Evolutionary conservation across 2,329 filamentous ascomycete species (phyloP), one percentile per base, ranked within the genome.

Genomic region (Chrysosporium queenslandicum): DNA sequence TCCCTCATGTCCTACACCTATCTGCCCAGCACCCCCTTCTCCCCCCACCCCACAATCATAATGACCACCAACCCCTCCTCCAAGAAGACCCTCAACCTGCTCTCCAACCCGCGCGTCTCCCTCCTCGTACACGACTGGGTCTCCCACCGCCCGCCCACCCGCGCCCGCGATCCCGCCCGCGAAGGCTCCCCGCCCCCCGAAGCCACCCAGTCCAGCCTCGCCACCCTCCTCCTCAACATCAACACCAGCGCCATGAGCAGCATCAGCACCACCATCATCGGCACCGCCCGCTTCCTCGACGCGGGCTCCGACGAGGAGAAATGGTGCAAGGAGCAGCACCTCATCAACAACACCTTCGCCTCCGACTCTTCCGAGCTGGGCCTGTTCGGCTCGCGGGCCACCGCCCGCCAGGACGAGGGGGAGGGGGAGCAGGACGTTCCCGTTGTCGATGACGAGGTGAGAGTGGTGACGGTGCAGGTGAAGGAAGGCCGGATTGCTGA

Each of bases 1-100:
- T 94, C 89, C 34, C 81, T 98, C 58, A 98, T 98, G 92, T 96
- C 94, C 75, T 97, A 97, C 75, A 97, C 92, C 64, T 97, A 96
- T 72, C 85, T 98, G 20, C 85, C 89, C 36, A 82, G 78, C 4
- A 87, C 86, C 14, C 83, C 82, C 36, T 85, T 82, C 68, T 78
- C 80, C 36, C 65, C 77, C 48, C 71, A 74, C n/a, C 84, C 88
- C n/a, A 85, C 89, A 58, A 94, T 97, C 65, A 85, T 97, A 76
- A 90, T 91, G 86, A 97, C 92, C 52, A 94, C 85, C 2, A 82
- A 90, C 62, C 80, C 86, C 20, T 84, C 84, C 61, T 80, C 83
- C 2, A 70, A 78, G 32, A 81, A 84, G 59, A 84, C 85, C 1
- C 79, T 82, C 61, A 95, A 96, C 67, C 81, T 97, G 11, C 71